Evolutionary conservation across 2,329 filamentous ascomycete species (phyloP).

Genomic region (Raffaelea arxii): DNA sequence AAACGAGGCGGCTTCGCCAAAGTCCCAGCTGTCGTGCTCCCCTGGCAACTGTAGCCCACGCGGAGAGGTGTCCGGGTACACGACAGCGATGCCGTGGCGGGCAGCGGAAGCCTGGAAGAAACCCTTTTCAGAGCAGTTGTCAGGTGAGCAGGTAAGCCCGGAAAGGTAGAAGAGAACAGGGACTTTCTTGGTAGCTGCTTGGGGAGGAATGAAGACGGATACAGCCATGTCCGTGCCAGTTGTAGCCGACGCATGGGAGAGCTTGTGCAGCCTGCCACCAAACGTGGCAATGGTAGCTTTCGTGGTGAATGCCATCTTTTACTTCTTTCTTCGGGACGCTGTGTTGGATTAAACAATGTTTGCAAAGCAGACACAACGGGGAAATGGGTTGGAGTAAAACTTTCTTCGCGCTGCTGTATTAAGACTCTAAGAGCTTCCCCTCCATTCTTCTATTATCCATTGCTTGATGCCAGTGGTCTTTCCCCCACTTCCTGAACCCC

Average conservation of each 20-base stretch:
- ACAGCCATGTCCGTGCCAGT: conserved; percentile 86
- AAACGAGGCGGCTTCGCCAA: conserved; percentile 86
- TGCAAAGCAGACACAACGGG: too few species aligned
- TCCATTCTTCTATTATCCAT: too few species aligned
- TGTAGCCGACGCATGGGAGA: conserved; percentile 69
- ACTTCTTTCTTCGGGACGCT: too few species aligned
- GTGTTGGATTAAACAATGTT: too few species aligned
- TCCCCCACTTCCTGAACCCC: conserved; percentile 1
- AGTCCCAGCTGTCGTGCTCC: conserved; percentile 85
- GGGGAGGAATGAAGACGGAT: conserved; percentile 81
- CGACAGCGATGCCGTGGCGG: conserved; percentile 74
- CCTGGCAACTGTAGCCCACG: conserved; percentile 71
- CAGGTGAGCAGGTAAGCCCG: conserved; percentile 87
- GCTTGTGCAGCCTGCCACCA: conserved; percentile 89
- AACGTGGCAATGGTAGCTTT: conserved; percentile 85
- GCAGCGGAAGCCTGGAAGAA: conserved; percentile 84
- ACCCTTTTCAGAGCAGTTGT: conserved; percentile 73
- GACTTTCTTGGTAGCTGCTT: conserved; percentile 53
- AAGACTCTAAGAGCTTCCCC: too few species aligned
- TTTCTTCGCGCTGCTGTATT: too few species aligned
- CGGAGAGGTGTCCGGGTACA: conserved; percentile 93
- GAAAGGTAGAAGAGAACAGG: conserved; percentile 90
- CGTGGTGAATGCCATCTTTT: conserved; percentile 73
- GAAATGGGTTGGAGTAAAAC: too few species aligned
- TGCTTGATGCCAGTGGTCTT: too few species aligned